Conservation (phyloP, 257 asterid species). For the Handroanthus guayacan region DNA sequence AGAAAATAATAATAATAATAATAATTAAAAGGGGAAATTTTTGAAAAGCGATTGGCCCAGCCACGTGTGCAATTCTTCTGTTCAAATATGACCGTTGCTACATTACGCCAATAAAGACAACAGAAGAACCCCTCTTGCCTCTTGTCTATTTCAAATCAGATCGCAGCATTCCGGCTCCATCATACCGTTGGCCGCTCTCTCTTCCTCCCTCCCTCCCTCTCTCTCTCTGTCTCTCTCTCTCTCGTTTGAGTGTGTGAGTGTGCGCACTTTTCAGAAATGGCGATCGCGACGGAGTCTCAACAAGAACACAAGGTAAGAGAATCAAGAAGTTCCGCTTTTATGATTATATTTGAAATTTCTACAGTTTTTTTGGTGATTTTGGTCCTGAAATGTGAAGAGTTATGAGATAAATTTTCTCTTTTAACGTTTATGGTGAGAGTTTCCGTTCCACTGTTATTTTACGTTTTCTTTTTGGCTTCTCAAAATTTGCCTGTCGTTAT, state of each 20-base stretch:
- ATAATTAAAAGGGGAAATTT: background rate
- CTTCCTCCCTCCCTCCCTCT: conserved; percentile 9
- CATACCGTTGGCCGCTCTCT: conserved; percentile 11
- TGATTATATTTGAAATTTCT: background rate
- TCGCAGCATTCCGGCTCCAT: conserved; percentile 8
- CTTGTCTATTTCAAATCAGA: conserved; percentile 37
- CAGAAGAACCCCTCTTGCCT: background rate
- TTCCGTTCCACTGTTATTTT: background rate
- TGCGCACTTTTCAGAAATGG: conserved; percentile 47
- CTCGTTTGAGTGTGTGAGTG: conserved; percentile 30
- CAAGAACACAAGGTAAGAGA: conserved; percentile 56
- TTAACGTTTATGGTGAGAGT: background rate
- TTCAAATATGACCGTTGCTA: conserved; percentile 59
- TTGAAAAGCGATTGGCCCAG: conserved; percentile 34
- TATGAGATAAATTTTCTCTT: background rate
- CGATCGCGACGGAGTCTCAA: conserved; percentile 64
- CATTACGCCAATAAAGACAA: conserved; percentile 36
- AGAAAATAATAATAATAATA: too few relatives aligned
- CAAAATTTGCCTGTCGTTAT: background rate
- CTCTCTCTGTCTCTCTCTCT: conserved; percentile 13
- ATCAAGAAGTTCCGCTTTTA: background rate
- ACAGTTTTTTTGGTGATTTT: conserved; percentile 21
- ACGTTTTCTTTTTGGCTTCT: background rate
- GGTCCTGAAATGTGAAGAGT: conserved; percentile 3
- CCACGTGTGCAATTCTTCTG: conserved; percentile 34